Base-by-base conservation (phyloP, 257 asterid species). In the Solanum corneliomulleri region DNA sequence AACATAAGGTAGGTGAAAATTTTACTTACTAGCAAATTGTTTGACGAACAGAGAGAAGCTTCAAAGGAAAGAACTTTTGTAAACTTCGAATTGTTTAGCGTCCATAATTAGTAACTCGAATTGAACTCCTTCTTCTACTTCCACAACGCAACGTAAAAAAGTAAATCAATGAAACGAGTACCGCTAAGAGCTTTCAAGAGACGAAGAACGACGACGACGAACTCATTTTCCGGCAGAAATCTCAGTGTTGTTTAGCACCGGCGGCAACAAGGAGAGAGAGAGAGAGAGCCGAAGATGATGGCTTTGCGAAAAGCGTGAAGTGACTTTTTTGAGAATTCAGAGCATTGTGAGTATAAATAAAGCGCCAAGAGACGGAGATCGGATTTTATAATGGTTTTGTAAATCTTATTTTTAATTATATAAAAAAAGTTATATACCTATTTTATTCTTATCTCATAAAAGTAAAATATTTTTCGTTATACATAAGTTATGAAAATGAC, bases 51-150 rank as follows among this genome's bases (percentile, higher is more conserved):
- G 47, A 20, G 44, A 8, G 31, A 25, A 25, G 64, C 62, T 85
- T 85, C 87, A 85, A 68, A 85, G 76, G 81, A 85, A 85, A 85
- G 97, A 95, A 89, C 92, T 90, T 91, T 91, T 94, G 69, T 88
- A 92, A 83, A 91, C 89, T 35, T 93, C 91, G 41, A 87, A 91
- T 88, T 95, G 97, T 86, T 93, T 91, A 25, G 91, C 93, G 91
- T 94, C 98, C 99, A 96, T 96, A 83, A 21, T 52, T 29, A 77
- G n/a, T 29, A 25, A 44, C 77, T 7, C 29, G 56, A 56, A 21
- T 85, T 60, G 35, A 70, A n/a, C 18, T 62, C 82, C 71, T 78
- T 5, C 62, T 47, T 47, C 69, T 35, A 6, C 39, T n/a, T 64
- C 9, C 33, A n/a, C 71, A 82, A 52, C 27, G 27, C 84, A 45